Evolutionary conservation across 768 basidiomycete species (phyloP), one percentile per base, ranked within the genome.

Genomic region (Mycena chlorophos): DNA sequence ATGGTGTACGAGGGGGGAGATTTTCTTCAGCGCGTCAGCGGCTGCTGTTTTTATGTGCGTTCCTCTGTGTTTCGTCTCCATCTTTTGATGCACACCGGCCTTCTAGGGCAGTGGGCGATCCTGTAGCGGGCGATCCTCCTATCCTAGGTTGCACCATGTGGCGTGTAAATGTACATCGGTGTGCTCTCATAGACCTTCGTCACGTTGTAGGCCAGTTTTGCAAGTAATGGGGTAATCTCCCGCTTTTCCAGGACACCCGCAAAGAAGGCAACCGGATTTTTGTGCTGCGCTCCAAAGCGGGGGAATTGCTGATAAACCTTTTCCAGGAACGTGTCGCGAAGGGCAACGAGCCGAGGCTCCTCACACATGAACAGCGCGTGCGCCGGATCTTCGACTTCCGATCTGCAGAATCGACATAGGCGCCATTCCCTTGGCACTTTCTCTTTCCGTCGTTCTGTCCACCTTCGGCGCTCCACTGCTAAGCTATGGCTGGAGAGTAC

Each of bases 381-480:
- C 8, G 39, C 13, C 6, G 39, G 39, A 20, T 40, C 39, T 20
- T 40, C 39, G 6, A 40, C 39, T 19, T 40, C 39, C 12, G 12
- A 29, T 19, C 28, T 49, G 22, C 49, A 50, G 49, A 50, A 31
- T n/a, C 49, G 22, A 19, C 30, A 50, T 12, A 50, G 34, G 5
- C 49, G 19, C 16, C 30, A 50, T n/a, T 50, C 27, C 3, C 25
- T 3, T 8, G 54, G 54, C 3, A 55, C 54, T 29, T 40, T 42
- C 1, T 49, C 48, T 29, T 49, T 49, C 2, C 54, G 23, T 4
- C 54, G 47, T 30, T 55, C 54, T 34, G 29, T 55, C 54, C 54
- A 55, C 2, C 54, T 31, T 5, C 54, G 54, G 20, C 54, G 48
- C 29, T 54, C 53, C 2, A 54, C 37, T 2, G 53, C 53, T 4